A percentile compares a stretch with the other conserved stretches of the same genome.
These are phyloP conservation scores for Agrocybe pediades DNA, from an alignment of 768 basidiomycete genomes.

Conservation along the genomic window DNA sequence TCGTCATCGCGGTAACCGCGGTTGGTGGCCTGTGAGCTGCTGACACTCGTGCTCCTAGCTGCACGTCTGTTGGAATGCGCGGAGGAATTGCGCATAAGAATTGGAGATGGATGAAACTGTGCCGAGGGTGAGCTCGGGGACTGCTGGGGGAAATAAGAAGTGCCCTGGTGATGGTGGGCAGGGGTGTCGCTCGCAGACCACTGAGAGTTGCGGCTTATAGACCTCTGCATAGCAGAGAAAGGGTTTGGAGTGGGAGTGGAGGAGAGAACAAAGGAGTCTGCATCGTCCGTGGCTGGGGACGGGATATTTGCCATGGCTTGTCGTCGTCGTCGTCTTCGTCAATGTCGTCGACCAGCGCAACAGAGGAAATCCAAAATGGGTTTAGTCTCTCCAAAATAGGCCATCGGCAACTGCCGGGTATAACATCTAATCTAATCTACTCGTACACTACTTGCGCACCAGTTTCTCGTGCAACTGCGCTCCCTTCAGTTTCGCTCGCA, in stretches of 20 bases:
- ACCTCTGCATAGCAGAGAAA: constrained; percentile 39
- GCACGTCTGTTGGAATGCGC: constrained; percentile 47
- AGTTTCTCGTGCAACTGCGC: constrained; percentile 85
- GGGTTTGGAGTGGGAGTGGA: constrained; percentile 46
- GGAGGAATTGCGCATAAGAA: constrained; percentile 52
- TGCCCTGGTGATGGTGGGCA: constrained; percentile 66
- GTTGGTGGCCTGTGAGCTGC: constrained; percentile 54
- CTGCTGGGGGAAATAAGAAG: constrained; percentile 58
- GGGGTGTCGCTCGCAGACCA: constrained; percentile 62
- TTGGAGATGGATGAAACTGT: constrained; percentile 41
- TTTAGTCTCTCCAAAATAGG: constrained; percentile 16
- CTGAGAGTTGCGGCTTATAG: constrained; percentile 55
- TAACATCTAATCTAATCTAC: constrained; percentile 20
- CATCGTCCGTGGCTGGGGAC: constrained; percentile 34
- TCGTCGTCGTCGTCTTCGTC: too few relatives aligned
- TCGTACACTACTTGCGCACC: constrained; percentile 49
- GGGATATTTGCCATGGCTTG: constrained; percentile 30
- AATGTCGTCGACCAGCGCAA: constrained; percentile 25
- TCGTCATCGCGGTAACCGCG: constrained; percentile 49
- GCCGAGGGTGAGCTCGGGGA: constrained; percentile 48
- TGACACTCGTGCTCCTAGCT: constrained; percentile 62
- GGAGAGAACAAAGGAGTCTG: constrained; percentile 31
- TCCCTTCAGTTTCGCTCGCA: constrained; percentile 80
- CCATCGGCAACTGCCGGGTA: constrained; percentile 29
- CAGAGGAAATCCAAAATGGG: constrained; percentile 16